These are phyloP conservation scores for Neolecta irregularis DNA, from an alignment of 1,139 yeast genomes.

Conservation along the genomic window DNA sequence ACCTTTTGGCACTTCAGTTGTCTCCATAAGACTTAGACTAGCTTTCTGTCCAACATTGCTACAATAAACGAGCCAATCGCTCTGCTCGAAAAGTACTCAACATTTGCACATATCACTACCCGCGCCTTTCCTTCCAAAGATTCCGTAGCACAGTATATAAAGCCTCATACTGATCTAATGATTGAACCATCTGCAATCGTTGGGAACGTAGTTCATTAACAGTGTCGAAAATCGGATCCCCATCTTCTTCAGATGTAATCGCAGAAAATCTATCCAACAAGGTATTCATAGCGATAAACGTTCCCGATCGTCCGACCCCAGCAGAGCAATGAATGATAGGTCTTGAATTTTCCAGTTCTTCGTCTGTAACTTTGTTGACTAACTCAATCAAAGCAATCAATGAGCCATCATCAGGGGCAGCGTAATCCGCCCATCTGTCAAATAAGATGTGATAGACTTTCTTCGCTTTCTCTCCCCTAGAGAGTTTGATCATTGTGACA, in stretches of 20 bases:
- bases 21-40: too few relatives aligned
- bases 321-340: conserved; percentile 66
- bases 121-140: too few relatives aligned
- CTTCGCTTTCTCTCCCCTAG: conserved; percentile 10
- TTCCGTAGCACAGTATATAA: too few relatives aligned
- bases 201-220: conserved; percentile 7
- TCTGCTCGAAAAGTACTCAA: too few relatives aligned
- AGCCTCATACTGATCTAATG: conserved; percentile 12
- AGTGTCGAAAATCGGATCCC: conserved; percentile 1
- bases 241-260: not conserved
- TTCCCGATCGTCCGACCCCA: conserved; percentile 75
- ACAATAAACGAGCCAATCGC: too few relatives aligned
- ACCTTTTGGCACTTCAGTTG: too few relatives aligned
- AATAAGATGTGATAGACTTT: conserved; percentile 20
- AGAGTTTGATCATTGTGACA: not conserved
- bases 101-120: too few relatives aligned
- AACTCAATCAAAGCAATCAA: conserved; percentile 29
- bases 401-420: conserved; percentile 22
- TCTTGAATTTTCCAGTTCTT: too few relatives aligned
- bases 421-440: conserved; percentile 23
- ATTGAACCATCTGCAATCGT: conserved; percentile 10
- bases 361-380: conserved; percentile 22
- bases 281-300: conserved; percentile 55
- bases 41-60: too few relatives aligned
- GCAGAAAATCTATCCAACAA: conserved; percentile 21